Base-by-base conservation (phyloP, 257 asterid species). In the Petunia axillaris region DNA sequence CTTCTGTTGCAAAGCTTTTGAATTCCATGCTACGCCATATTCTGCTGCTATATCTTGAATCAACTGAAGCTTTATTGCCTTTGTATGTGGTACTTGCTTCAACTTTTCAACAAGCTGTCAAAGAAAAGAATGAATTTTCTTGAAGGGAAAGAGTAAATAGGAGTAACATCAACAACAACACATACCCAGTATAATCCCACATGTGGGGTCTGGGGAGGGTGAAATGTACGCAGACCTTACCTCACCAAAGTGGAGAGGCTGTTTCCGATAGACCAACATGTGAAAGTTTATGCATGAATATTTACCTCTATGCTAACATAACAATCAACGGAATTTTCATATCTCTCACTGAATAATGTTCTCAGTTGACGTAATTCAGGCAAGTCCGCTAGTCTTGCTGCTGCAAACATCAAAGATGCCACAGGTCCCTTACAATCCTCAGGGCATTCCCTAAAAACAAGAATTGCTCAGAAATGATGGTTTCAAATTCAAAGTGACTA, bases 321-420 rank as follows among this genome's bases (percentile, higher is more conserved):
- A 62, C 3, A 80, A 59, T 91, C 97, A 1, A 92, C 57, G 50
- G 94, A 81, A 13, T 73, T 91, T 46, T 90, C 96, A 41, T 89
- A 95, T 90, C 89, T 91, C 59, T 90, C 93, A 0, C 90, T 84
- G 66, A 95, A 92, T 66, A 89, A 4, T 40, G 84, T 81, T 84
- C 99, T 88, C 55, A 95, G 91, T 48, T 95, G 91, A 2, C 98
- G 88, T 74, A 95, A 84, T 84, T 95, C 98, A 1, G 99, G 98
- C 71, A 95, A 86, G 84, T 95, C 98, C 40, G 96, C 97, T 43
- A 95, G 85, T 84, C 99, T 87, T 35, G 99, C 97, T 6, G 99
- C 98, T 38, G 98, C 99, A 88, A 86, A 90, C 91, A 88, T 85
- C 89, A 95, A 78, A 59, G 93, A 87, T 11, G 98, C 77, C 11